Base-by-base conservation (phyloP, 371 early-diverging fungal species). In the Encephalitozoon hellem region DNA sequence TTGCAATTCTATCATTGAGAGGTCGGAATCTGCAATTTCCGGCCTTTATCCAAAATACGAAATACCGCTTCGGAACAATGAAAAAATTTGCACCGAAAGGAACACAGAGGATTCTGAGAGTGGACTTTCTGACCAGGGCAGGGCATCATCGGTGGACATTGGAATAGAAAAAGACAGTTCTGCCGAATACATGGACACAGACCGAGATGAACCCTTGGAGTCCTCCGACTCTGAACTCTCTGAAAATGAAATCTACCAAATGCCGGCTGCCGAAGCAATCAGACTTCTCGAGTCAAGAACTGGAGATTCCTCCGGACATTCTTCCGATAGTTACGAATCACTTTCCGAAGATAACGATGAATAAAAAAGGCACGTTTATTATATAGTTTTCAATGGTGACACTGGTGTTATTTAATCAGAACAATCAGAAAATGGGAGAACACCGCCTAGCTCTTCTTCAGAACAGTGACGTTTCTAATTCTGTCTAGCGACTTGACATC, bases 151-250 rank as follows among this genome's bases (percentile, higher is more conserved):
- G 66, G 65, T 54, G 11, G 55, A 45, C 28, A 66, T 74, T 34
- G 78, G 69, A 34, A 69, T 75, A 23, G 66, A 74, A 9, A 75
- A 68, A 30, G 64, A 25, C 9, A 80, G 74, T 18, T 39, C 67
- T 26, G 77, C 76, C 54, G 84, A 82, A 8, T 28, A 45, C 0
- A 67, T 55, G 25, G 52, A 67, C 4, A 66, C 45, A 53, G 79
- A 72, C 2, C 32, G 28, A 5, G n/a, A 18, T 26, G 21, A 25
- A 9, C 34, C 59, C n/a, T n/a, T 59, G 34, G 59, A 34, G 8
- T 59, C 59, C 15, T 15, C 8, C 4, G 32, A 32, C 34, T 59
- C 34, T 34, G 32, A 28, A 4, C 3, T 15, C 34, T 59, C 34
- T 32, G 38, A n/a, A 28, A 21, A 59, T 11, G 34, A 59, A 3